Evolutionary conservation across 805 yeast genomes (phyloP), one percentile per base, ranked within the genome.

Genomic region (Saturnispora diversa): DNA sequence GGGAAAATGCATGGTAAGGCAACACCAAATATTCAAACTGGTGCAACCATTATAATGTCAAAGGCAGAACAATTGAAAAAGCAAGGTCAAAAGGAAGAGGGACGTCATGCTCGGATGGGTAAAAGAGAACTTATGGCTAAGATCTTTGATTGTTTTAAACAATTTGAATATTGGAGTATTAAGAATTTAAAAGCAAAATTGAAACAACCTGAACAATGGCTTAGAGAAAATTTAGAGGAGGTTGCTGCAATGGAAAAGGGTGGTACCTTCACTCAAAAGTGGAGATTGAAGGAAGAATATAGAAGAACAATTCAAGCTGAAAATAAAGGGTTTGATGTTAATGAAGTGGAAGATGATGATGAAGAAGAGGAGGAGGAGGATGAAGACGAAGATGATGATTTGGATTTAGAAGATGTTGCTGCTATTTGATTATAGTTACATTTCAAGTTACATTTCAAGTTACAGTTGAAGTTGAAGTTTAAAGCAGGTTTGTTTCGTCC

Each of bases 91-190:
- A 65, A 65, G 49, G 65, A 68, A 49, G 94, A 84, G 50, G 94
- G 92, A 38, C 80, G 94, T 56, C 94, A 97, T 25, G 85, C 84
- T 49, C 76, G 98, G 59, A 84, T 92, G 81, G 95, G 95, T 28
- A 79, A 84, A 65, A 85, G 84, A 58, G 97, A 87, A 48, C 72
- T 92, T 43, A 73, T 90, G 70, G 96, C 88, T 61, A 65, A 84
- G 50, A 65, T 92, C 50, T 92, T 92, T 75, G 74, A 82, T 51
- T 68, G 90, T 53, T 92, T 92, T 62, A 96, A 87, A 60, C 94
- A 88, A 59, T 86, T 83, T 59, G 97, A 90, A 57, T 92, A 88
- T 62, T 92, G 98, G 98, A 79, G 92, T 9, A 71, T 92, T 70
- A 87, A 87, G 62, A 96, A 96, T 29, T 68, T 92, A 46, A 82